A percentile compares a stretch with the other conserved stretches of the same genome.
These are phyloP conservation scores for Endogone sp. DNA, from an alignment of 192 early-diverging fungal species.

Conservation along the genomic window DNA sequence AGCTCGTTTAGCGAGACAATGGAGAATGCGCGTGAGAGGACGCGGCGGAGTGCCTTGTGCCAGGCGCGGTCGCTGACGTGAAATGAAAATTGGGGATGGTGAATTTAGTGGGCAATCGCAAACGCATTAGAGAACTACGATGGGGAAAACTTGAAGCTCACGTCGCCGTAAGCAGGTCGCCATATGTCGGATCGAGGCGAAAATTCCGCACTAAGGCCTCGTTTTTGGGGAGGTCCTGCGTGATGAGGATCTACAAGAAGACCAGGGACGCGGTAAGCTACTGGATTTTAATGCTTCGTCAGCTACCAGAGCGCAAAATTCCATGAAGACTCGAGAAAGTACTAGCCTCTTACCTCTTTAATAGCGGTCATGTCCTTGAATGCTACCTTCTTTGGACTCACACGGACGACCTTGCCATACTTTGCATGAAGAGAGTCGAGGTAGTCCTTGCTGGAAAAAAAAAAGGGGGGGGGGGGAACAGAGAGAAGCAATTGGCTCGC, in stretches of 20 bases:
- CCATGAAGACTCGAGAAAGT: not conserved
- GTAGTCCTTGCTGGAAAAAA: not conserved
- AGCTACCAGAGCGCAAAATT: not conserved
- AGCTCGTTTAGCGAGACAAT: not conserved
- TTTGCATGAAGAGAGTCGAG: constrained; percentile 7
- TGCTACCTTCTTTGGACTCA: constrained; percentile 8
- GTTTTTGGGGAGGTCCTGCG: constrained; percentile 21
- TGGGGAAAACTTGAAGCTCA: constrained; percentile 21
- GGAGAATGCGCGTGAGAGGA: not conserved
- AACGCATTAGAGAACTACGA: constrained; percentile 39
- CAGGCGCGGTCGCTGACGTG: not conserved
- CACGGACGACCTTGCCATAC: constrained; percentile 24
- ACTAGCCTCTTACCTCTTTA: constrained; percentile 14
- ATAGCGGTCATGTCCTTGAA: constrained; percentile 25
- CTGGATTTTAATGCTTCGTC: no score
- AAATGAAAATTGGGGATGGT: no score
- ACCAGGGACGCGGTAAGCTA: no score
- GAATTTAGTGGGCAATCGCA: no score
- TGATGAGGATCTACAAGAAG: constrained; percentile 1
- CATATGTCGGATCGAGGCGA: constrained; percentile 23
- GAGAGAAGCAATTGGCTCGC: not conserved
- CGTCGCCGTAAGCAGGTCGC: not conserved
- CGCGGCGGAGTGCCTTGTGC: not conserved
- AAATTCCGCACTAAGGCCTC: constrained; percentile 17
- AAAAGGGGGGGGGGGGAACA: not conserved